Conservation (phyloP, 2,329 filamentous ascomycete species). For the Lachnellula hyalina region DNA sequence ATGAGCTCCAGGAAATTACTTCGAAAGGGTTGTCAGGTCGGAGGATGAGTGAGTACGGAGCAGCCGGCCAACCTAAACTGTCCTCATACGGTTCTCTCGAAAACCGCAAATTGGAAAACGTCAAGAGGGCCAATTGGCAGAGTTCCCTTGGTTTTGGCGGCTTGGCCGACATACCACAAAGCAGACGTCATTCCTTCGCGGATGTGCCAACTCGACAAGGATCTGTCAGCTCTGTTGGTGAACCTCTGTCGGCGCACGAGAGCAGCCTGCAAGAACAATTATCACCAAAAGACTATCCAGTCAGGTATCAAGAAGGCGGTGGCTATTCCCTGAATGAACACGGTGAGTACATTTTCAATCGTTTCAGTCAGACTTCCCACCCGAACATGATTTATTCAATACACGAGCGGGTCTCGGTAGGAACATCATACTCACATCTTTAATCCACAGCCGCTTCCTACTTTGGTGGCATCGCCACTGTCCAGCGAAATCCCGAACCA, state of each 20-base stretch:
- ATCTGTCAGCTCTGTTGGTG: constrained; percentile 56
- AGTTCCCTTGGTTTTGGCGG: constrained; percentile 63
- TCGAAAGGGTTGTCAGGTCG: constrained; percentile 28
- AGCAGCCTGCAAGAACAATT: constrained; percentile 24
- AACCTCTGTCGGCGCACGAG: constrained; percentile 39
- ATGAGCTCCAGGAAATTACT: constrained; percentile 39
- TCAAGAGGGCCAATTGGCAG: constrained; percentile 67
- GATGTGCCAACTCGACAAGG: constrained; percentile 60
- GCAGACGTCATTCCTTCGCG: constrained; percentile 75
- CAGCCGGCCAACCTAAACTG: constrained; percentile 27
- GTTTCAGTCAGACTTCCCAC: constrained; percentile 10
- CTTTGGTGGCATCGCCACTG: constrained; percentile 26
- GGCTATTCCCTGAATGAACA: constrained; percentile 30
- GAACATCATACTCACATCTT: constrained; percentile 18
- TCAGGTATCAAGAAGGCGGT: constrained; percentile 27
- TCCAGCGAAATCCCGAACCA: constrained; percentile 19
- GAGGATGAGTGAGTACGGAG: constrained; percentile 34
- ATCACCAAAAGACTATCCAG: constrained; percentile 26
- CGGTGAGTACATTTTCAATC: constrained; percentile 27
- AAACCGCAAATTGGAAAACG: constrained; percentile 57
- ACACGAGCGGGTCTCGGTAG: constrained; percentile 8
- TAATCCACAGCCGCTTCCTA: constrained; percentile 28
- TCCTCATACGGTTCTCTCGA: constrained; percentile 42
- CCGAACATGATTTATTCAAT: constrained; percentile 13
- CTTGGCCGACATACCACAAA: constrained; percentile 60